Evolutionary conservation across 305 asterid species (phyloP), one percentile per base, ranked within the genome.

Genomic region (Solanum hybrid): DNA sequence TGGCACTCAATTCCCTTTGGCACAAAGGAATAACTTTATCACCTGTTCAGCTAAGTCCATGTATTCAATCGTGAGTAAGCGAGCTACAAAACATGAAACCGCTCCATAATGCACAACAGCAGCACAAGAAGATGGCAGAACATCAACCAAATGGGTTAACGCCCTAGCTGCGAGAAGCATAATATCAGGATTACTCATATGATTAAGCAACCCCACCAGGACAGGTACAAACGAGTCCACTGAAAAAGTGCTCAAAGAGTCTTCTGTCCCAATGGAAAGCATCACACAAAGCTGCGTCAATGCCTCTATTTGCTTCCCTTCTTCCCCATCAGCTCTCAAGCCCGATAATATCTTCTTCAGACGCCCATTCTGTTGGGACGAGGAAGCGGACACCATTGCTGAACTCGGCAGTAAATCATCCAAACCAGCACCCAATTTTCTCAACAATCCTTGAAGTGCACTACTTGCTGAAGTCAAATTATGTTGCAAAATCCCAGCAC

Each of bases 21-120:
- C 34, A 24, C 4, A 84, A 51, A 84, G 42, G 28, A 31, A 10
- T 10, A 84, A 57, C 18, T 33, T 40, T 24, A 84, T 89, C 90
- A 97, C 99, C 99, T 98, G 99, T 94, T 98, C 99, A 89, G 99
- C 99, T 95, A 98, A 95, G 94, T 98, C 99, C 99, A 98, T 94
- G 93, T 98, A 97, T 94, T 98, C 99, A 71, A 97, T 97, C 12
- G 99, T 98, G 92, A 98, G 97, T 90, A 98, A 89, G 57, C 98
- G 93, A 13, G 99, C 97, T 89, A 97, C 99, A 69, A 98, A 95
- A 92, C 97, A 98, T 2, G 99, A 93, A 73, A 97, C 98, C 0
- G 99, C 98, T 84, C 99, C 99, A 91, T 97, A 97, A 92, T 98
- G 99, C 93, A 98, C 99, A 89, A 98, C 98, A 1, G 99, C 95